A percentile compares a stretch with the other conserved stretches of the same genome.
phyloP scores from a whole-genome alignment of 805 yeast genomes.

The Middelhovenomyces tepae region DNA sequence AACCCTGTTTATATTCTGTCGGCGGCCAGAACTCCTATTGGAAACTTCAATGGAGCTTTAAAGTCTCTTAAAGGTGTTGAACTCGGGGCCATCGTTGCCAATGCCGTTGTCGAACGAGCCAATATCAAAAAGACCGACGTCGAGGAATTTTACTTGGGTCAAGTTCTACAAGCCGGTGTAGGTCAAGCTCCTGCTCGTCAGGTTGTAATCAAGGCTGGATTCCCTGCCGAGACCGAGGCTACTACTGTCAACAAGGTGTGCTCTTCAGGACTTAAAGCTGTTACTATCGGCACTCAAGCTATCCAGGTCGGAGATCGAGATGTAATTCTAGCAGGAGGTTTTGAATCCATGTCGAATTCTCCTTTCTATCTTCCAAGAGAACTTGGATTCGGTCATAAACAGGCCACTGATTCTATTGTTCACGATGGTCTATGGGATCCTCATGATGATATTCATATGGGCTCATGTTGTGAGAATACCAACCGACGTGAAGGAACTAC shows the following conservation, averaged over 20 bases:
- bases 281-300: constrained; percentile 79
- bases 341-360: constrained; percentile 90
- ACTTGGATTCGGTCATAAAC: constrained; percentile 41
- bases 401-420: constrained; percentile 51
- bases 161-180: constrained; percentile 80
- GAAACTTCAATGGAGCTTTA: constrained; percentile 80
- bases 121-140: constrained; percentile 65
- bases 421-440: constrained; percentile 88
- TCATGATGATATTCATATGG: constrained; percentile 81
- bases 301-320: constrained; percentile 78
- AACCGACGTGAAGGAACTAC: constrained; percentile 66
- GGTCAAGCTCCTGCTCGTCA: constrained; percentile 98
- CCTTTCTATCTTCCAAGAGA: constrained; percentile 83
- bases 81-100: constrained; percentile 80
- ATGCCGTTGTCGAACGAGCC: constrained; percentile 76
- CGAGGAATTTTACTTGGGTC: constrained; percentile 86
- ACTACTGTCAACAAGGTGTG: constrained; percentile 92
- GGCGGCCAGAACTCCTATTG: constrained; percentile 88
- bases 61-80: constrained; percentile 65
- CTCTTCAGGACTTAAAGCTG: constrained; percentile 88
- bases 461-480: constrained; percentile 91
- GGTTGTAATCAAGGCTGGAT: constrained; percentile 82
- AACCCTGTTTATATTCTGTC: constrained; percentile 58
- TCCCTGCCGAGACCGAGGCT: constrained; percentile 72
- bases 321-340: constrained; percentile 89